Evolutionary conservation across 2,329 filamentous ascomycete genomes (phyloP), one percentile per base, ranked within the genome.

Genomic region (Exophiala phaeomuriformis): DNA sequence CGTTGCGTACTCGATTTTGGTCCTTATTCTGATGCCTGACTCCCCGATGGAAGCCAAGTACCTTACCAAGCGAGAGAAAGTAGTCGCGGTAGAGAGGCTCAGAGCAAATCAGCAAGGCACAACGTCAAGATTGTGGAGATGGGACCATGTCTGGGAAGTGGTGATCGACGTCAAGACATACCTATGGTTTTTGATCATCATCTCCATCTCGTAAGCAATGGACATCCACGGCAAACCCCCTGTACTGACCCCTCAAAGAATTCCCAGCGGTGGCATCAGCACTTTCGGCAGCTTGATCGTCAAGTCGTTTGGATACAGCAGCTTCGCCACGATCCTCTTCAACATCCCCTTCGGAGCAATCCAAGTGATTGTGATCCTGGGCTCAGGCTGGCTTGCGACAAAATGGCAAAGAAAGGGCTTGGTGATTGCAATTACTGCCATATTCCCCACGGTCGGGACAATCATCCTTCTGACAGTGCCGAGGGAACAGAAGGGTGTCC

Each of bases 1-100:
- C 0, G 72, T 80, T 5, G 65, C 72, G 1, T 78, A 77, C 53
- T 72, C 77, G 8, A n/a, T 76, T 3, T 84, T 85, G 46, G 81
- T 85, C 9, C 68, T 79, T 32, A 77, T 70, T 64, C 83, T 76
- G 71, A 78, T 85, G 73, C 82, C 83, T 1, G 84, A 88, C 65
- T 82, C 77, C n/a, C 84, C 83, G 0, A 86, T 86, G 83, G 75
- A 81, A 4, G 83, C 84, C 29, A 83, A 84, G 65, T 86, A 82
- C 66, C 85, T 83, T 64, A 75, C 70, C 7, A 82, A 86, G 61
- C 74, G 79, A 50, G 82, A 85, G 63, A 86, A 86, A 71, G 72
- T 73, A 32, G 72, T 83, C 42, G 80, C 81, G 76, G 70, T 83
- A 1, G 80, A 82, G 66, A 76, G 80, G 1, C 76, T 83, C 2